Evolutionary conservation across 805 yeast species (phyloP), one percentile per base, ranked within the genome.

Genomic region (Candida vartiovaarae): DNA sequence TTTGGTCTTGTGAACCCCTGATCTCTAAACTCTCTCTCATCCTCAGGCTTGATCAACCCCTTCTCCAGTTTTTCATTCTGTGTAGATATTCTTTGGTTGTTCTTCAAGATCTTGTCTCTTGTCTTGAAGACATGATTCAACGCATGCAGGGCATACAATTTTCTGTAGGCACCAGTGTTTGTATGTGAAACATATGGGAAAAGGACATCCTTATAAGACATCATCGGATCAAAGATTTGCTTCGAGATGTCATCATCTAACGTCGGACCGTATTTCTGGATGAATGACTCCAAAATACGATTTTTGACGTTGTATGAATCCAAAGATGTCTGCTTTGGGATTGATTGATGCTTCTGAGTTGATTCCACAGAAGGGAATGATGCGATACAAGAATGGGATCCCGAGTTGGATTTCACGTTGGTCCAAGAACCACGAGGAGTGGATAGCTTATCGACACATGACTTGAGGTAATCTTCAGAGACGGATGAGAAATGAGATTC

Each of bases 1-100:
- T 89, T 90, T 1, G 99, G 95, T 49, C 98, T 74, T 0, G 96
- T 90, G 61, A 88, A 93, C 28, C 99, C 98, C 63, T 93, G 98
- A 61, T 93, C 99, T 44, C 95, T 68, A 50, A 74, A 72, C 54
- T 87, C 95, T 9, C 76, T 76, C 40, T 72, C 76, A 26, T 67
- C 66, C 45, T 66, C 58, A 43, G 71, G 61, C 42, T 63, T 66
- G n/a, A 67, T 39, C 25, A 57, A 53, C 4, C 60, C 54, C 34
- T 55, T 60, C 36, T 68, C 59, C 37, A 68, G 44, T 20, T 65
- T 59, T 32, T 70, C 76, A 46, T 70, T 70, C 44, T 67, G 68
- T 15, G 61, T 52, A 29, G 68, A 64, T 23, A 81, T 51, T 52
- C 77, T 78, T 40, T 76, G 74, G 52, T 82, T 88, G 65, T 93